Evolutionary conservation across 2,329 filamentous ascomycete species (phyloP), one percentile per base, ranked within the genome.

Genomic region (Colletotrichum sp.): DNA sequence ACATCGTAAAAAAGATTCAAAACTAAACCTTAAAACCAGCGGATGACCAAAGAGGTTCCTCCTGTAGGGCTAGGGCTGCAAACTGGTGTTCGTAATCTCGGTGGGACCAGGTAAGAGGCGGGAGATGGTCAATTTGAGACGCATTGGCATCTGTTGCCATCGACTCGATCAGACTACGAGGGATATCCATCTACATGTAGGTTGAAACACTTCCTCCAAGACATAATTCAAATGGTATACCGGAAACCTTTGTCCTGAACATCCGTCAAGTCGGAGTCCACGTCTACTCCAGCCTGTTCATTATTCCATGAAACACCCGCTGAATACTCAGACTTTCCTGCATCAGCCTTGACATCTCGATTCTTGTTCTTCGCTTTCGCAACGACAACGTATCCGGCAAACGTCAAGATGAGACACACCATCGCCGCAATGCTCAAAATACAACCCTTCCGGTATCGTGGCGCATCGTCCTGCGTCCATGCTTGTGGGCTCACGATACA

Each of bases 401-500:
- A 43, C 15, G 69, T 2, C 12, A 75, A 67, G n/a, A 78, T 21
- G 5, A 79, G 61, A 30, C 81, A 52, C 4, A 34, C 28, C 6
- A n/a, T 32, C 79, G 76, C 79, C 4, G 72, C 72, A 57, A 80
- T 78, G 10, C 78, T 80, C 8, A 77, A 69, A 26, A 77, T 76
- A 30, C 72, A 80, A 2, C 80, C 80, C 13, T 74, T 77, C 10
- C 60, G 74, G 8, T 80, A 81, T 7, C 74, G 60, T 6, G 78
- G 78, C 4, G 79, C 80, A 48, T 80, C 80, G 15, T 68, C 30
- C n/a, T 75, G 60, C 67, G 68, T 61, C 80, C 80, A 82, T 6
- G 75, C 71, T 57, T 79, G 78, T 10, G 80, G 79, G 10, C 76
- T 77, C 12, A 77, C 76, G 12, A 82, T 82, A 60, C 77, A 79